These are phyloP conservation scores for Sporothrix humicola DNA, from an alignment of 2,329 filamentous ascomycete species.

Conservation along the genomic window DNA sequence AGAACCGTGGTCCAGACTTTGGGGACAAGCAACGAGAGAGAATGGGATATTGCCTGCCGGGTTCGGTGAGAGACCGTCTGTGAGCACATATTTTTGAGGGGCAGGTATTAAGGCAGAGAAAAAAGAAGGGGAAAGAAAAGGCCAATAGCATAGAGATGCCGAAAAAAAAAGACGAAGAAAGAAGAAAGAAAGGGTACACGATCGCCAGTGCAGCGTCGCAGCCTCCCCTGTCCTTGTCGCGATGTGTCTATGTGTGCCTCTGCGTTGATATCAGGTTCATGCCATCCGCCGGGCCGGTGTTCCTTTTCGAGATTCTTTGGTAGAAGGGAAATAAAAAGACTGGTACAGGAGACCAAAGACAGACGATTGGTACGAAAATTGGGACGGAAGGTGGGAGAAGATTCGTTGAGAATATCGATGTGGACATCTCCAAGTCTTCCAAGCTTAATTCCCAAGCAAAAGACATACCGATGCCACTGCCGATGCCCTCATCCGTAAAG, in stretches of 20 bases:
- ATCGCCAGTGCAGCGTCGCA: conserved; percentile 18
- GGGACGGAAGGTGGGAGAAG: background rate
- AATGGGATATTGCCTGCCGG: background rate
- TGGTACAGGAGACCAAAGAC: background rate
- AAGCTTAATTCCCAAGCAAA: background rate
- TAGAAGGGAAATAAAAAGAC: background rate
- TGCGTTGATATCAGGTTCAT: conserved; percentile 15
- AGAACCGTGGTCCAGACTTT: conserved; percentile 18
- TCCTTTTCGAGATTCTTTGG: background rate
- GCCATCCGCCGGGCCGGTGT: conserved; percentile 7
- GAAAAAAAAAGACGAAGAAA: background rate
- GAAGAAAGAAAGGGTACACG: background rate
- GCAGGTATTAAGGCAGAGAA: background rate
- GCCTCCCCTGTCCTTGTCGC: conserved; percentile 19
- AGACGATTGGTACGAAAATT: background rate
- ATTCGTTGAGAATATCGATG: background rate
- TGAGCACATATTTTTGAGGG: background rate
- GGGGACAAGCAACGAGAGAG: background rate
- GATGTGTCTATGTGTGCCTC: conserved; percentile 4
- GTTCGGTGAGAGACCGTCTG: background rate
- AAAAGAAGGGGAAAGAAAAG: background rate
- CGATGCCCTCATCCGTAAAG: background rate
- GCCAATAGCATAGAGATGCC: too few relatives aligned
- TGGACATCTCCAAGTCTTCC: background rate
- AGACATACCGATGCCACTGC: background rate